A percentile compares a stretch with the other conserved stretches of the same genome.
These are phyloP conservation scores for Citrullus amarus DNA, from an alignment of 306 rosid genomes.

Conservation along the genomic window DNA sequence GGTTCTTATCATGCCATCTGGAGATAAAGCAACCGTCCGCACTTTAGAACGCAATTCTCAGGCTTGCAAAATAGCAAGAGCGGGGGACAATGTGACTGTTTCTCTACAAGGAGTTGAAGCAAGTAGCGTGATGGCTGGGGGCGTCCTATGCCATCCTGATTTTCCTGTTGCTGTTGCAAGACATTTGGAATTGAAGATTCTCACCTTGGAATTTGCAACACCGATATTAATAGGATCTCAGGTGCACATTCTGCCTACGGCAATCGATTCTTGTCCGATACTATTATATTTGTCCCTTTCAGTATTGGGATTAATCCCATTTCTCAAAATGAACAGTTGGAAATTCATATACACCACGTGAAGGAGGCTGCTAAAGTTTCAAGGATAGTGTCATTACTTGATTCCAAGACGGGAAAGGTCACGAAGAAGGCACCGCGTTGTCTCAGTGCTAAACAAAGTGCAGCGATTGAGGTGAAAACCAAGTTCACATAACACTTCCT, in stretches of 20 bases:
- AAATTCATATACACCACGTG: slow-evolving; percentile 77
- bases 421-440: slow-evolving; percentile 76
- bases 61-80: slow-evolving; percentile 64
- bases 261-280: slow-evolving; percentile 1
- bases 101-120: slow-evolving; percentile 65
- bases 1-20: slow-evolving; percentile 93
- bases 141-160: slow-evolving; percentile 88
- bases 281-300: neutral
- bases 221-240: slow-evolving; percentile 79
- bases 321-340: slow-evolving; percentile 46
- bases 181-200: slow-evolving; percentile 75
- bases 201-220: slow-evolving; percentile 66
- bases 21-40: slow-evolving; percentile 65
- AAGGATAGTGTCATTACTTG: slow-evolving; percentile 54
- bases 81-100: slow-evolving; percentile 85
- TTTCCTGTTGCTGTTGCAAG: slow-evolving; percentile 65
- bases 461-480: slow-evolving; percentile 66
- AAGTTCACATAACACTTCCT: neutral
- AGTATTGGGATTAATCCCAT: slow-evolving; percentile 1
- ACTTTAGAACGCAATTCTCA: slow-evolving; percentile 70
- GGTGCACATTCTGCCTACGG: slow-evolving; percentile 27
- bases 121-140: slow-evolving; percentile 64
- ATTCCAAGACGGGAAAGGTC: slow-evolving; percentile 80
- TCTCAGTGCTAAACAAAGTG: slow-evolving; percentile 77
- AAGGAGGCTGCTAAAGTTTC: slow-evolving; percentile 79